phyloP scores from a whole-genome alignment of 2,329 filamentous ascomycete genomes.

The Lasiodiplodia citricola region DNA sequence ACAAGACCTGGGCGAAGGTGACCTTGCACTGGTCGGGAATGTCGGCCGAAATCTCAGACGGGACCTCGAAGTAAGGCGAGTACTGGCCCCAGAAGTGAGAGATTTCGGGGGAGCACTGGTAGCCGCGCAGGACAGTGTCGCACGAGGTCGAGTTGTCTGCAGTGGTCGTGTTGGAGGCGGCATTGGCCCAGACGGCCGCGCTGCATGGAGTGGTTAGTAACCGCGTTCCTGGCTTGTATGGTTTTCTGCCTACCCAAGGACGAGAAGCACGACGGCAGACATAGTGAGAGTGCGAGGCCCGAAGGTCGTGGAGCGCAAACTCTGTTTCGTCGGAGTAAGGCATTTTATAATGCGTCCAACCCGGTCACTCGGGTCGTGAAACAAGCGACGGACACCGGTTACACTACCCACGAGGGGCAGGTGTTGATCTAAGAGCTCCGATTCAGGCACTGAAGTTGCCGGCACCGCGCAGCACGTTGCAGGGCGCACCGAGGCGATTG shows the following conservation, averaged over 20 bases:
- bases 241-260: not conserved
- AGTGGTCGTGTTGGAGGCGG: not conserved
- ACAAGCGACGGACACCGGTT: not conserved
- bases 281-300: constrained; percentile 12
- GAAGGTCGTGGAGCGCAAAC: not conserved
- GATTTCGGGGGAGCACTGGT: constrained; percentile 65
- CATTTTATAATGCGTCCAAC: not conserved
- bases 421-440: constrained; percentile 11
- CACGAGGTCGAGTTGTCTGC: constrained; percentile 45
- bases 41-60: constrained; percentile 65
- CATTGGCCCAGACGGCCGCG: constrained; percentile 10
- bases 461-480: constrained; percentile 9
- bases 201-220: not conserved
- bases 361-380: not conserved
- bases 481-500: not conserved
- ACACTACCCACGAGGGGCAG: constrained; percentile 7
- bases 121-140: constrained; percentile 62
- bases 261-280: constrained; percentile 10
- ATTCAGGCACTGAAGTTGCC: not conserved
- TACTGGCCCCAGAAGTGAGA: constrained; percentile 85
- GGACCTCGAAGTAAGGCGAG: constrained; percentile 79
- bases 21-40: constrained; percentile 72
- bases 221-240: not conserved
- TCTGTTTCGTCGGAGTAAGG: not conserved
- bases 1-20: constrained; percentile 81